Evolutionary conservation across 2,329 filamentous ascomycete genomes (phyloP).

Genomic region (Alternaria incomplexa): DNA sequence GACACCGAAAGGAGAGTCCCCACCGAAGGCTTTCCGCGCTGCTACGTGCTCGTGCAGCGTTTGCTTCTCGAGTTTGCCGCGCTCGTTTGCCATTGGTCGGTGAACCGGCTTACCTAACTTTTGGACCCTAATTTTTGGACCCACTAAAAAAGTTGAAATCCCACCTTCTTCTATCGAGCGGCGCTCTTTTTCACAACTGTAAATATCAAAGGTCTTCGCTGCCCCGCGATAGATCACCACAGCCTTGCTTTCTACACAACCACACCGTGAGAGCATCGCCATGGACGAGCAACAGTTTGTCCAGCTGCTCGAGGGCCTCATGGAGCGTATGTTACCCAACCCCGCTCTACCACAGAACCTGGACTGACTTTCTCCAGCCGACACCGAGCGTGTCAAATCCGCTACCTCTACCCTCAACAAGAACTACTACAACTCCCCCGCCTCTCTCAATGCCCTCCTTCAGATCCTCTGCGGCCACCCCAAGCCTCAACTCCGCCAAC

Average conservation of each 20-base stretch:
- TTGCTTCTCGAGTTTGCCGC: background rate
- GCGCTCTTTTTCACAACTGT: slow-evolving; percentile 20
- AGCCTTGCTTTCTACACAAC: slow-evolving; percentile 29
- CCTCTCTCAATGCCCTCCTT: slow-evolving; percentile 83
- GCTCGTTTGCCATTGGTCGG: slow-evolving; percentile 13
- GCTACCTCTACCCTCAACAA: slow-evolving; percentile 90
- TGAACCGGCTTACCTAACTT: slow-evolving; percentile 4
- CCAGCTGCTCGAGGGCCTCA: slow-evolving; percentile 82
- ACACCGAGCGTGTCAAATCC: slow-evolving; percentile 77
- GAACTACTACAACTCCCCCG: slow-evolving; percentile 86
- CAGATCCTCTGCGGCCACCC: slow-evolving; percentile 85
- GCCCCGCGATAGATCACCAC: slow-evolving; percentile 25
- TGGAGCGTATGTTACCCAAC: slow-evolving; percentile 72
- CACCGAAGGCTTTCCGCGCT: background rate
- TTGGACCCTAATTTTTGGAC: slow-evolving; percentile 16
- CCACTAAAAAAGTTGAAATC: slow-evolving; percentile 18
- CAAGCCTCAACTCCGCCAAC: slow-evolving; percentile 75
- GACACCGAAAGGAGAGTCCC: background rate
- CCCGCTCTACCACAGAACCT: background rate
- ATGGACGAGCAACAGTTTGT: slow-evolving; percentile 88
- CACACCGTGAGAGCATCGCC: slow-evolving; percentile 32
- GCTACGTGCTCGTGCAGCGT: background rate
- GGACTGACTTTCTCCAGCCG: slow-evolving; percentile 65
- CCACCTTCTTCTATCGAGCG: slow-evolving; percentile 23
- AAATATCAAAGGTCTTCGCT: slow-evolving; percentile 27